Percentiles rank a stretch among this genome's conserved stretches.
Conservation (phyloP, 768 basidiomycete species). For the Suillus plorans region DNA sequence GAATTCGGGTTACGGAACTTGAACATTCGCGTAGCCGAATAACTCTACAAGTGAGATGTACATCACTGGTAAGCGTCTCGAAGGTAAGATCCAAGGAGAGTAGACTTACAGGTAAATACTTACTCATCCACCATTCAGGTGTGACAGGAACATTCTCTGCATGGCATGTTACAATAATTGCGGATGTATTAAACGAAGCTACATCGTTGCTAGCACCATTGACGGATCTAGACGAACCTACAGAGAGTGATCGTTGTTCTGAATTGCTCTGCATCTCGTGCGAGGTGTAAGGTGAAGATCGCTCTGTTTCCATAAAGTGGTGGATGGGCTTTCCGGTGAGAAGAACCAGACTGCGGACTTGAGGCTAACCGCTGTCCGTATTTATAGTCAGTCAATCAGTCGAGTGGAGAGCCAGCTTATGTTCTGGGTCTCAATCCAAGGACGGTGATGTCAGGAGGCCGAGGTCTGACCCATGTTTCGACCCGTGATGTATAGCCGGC, state of each 20-base stretch:
- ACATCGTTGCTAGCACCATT: not conserved
- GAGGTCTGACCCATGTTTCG: not conserved
- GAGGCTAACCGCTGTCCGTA: not conserved
- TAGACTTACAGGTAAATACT: conserved; percentile 8
- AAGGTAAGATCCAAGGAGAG: not conserved
- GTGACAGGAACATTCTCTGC: conserved; percentile 1
- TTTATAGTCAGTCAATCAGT: not conserved
- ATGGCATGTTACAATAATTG: not conserved
- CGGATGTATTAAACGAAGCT: not conserved
- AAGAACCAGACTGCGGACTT: not conserved
- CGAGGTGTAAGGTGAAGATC: not conserved
- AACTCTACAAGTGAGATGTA: not conserved
- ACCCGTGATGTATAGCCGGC: not conserved
- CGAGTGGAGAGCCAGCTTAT: not conserved
- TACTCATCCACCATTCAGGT: conserved; percentile 10
- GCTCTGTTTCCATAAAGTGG: not conserved
- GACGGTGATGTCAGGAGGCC: conserved; percentile 1
- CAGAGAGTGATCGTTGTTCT: not conserved
- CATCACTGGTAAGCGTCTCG: not conserved
- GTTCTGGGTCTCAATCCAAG: not conserved
- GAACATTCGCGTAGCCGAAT: conserved; percentile 5
- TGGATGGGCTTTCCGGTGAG: not conserved
- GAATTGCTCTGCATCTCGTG: not conserved
- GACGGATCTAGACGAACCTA: not conserved
- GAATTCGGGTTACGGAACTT: conserved; percentile 3